phyloP scores from a whole-genome alignment of 257 asterid genomes.

The Solanum virginianum region DNA sequence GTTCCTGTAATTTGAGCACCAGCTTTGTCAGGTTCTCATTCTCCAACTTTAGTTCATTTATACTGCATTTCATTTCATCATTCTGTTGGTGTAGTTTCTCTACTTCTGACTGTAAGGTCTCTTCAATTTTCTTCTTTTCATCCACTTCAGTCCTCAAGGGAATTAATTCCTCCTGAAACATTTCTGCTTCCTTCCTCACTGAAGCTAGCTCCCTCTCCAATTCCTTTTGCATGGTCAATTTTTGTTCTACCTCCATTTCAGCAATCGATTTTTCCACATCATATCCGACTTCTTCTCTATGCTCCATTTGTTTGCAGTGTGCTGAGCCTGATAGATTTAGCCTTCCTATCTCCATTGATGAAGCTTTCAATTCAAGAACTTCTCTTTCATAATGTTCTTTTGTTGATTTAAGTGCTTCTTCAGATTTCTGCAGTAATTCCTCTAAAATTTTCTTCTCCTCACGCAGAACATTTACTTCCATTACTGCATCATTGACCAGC shows the following conservation, averaged over 20 bases:
- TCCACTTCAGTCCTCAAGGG: constrained; percentile 44
- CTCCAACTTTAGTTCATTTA: constrained; percentile 42
- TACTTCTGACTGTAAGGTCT: constrained; percentile 48
- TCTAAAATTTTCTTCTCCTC: constrained; percentile 44
- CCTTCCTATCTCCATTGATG: constrained; percentile 5
- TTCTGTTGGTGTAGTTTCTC: constrained; percentile 40
- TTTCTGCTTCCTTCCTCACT: constrained; percentile 46
- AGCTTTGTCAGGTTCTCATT: constrained; percentile 51
- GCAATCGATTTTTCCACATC: constrained; percentile 8
- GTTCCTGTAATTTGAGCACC: constrained; percentile 35
- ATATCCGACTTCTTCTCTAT: background rate
- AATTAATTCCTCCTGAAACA: constrained; percentile 29
- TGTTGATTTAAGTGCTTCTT: constrained; percentile 30
- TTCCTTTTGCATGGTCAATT: constrained; percentile 39
- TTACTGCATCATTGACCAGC: constrained; percentile 36
- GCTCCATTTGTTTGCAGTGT: background rate
- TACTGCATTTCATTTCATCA: constrained; percentile 32
- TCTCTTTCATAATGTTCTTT: constrained; percentile 28
- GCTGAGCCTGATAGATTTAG: background rate
- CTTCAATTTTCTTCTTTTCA: constrained; percentile 50
- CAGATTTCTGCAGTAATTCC: constrained; percentile 45
- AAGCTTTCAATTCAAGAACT: constrained; percentile 9
- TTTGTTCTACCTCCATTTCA: constrained; percentile 18
- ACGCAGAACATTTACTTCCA: constrained; percentile 46
- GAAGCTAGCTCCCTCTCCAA: constrained; percentile 34